Base-by-base conservation (phyloP, 805 yeast genomes). In the Wickerhamiella brachini region DNA sequence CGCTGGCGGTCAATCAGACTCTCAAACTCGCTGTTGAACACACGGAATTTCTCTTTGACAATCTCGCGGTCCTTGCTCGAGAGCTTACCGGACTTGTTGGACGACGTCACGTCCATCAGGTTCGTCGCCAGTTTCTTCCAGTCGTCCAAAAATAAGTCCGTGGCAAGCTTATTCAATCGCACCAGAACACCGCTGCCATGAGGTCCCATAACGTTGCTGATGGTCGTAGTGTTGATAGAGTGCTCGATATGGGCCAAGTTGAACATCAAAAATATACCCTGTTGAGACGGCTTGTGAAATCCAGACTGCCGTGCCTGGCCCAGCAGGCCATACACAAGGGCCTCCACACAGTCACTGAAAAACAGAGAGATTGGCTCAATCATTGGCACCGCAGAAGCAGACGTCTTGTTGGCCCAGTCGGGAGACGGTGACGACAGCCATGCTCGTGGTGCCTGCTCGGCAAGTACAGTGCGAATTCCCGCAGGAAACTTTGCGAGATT, bases 1-100 rank as follows among this genome's bases (percentile, higher is more conserved):
- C 79, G 81, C 62, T 84, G 85, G 51, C 75, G 79, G 29, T 73
- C 74, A 22, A 83, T 75, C 34, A 89, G 77, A 34, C 78, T 85
- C 50, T 93, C 97, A 62, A 93, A 85, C 44, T 81, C 82, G 26
- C 77, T 78, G 63, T 89, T 90, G 69, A 90, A 93, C 53, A 76
- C 81, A 56, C 77, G 78, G 68, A 86, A 87, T 61, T 85, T 79
- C 54, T 93, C 96, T 61, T 90, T 93, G 51, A 87, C 78, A 48
- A 73, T 77, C 50, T 87, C 95, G 55, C 79, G 78, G 56, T 87
- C 95, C 57, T 85, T 83, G n/a, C 51, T 49, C 3, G 56, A 46
- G 79, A 78, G 45, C 78, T 69, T 56, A 20, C 52, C 54, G 15
- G 48, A 31, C 12, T 42, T 24, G 8, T 44, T 41, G 69, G 55